Percentiles rank a stretch among this genome's conserved stretches.
phyloP scores from a whole-genome alignment of 2,329 filamentous ascomycete species.

The Teratosphaeria pseudoeucalypti region DNA sequence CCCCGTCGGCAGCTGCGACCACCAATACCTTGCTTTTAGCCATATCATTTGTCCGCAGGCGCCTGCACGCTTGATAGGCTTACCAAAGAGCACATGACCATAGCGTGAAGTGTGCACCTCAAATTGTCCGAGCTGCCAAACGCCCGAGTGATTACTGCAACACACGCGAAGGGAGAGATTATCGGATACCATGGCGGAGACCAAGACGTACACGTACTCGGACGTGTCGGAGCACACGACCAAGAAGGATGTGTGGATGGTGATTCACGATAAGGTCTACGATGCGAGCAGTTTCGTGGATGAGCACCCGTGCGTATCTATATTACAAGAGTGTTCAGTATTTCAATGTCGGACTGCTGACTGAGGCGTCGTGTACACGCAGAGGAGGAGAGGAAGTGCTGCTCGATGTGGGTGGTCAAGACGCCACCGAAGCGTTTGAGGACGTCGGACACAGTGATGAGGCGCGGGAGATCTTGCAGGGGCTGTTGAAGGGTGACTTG shows the following conservation, averaged over 20 bases:
- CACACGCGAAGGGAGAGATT: neutral
- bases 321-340: neutral
- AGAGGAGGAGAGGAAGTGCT: constrained; percentile 98
- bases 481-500: constrained; percentile 62
- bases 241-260: constrained; percentile 88
- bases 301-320: neutral
- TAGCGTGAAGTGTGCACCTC: neutral
- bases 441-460: constrained; percentile 99
- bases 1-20: neutral
- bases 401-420: constrained; percentile 89
- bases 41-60: neutral
- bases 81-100: neutral
- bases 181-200: constrained; percentile 37
- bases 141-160: neutral
- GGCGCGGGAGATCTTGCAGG: constrained; percentile 83
- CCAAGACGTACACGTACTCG: constrained; percentile 60
- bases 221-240: constrained; percentile 77
- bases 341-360: constrained; percentile 1
- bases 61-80: no score
- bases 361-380: constrained; percentile 4
- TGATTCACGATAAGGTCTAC: constrained; percentile 97
- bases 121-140: neutral
- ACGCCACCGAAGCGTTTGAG: constrained; percentile 96
- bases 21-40: neutral
- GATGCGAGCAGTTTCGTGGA: constrained; percentile 69